phyloP scores from a whole-genome alignment of 1,139 yeast species.

The Blastobotrys serpentis region DNA sequence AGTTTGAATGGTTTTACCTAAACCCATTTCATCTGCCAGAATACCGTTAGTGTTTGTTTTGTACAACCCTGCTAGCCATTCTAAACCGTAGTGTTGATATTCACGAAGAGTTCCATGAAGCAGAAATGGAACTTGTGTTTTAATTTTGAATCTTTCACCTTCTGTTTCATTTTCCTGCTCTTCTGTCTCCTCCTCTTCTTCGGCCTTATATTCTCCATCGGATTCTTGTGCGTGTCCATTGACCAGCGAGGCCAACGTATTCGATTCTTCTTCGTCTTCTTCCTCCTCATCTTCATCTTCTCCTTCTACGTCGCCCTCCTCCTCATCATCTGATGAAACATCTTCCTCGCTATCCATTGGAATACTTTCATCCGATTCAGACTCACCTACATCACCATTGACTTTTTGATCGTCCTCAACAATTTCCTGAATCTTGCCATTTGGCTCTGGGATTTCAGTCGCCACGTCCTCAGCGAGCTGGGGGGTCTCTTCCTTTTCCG shows the following conservation, averaged over 20 bases:
- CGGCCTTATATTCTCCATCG: constrained; percentile 10
- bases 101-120: constrained; percentile 81
- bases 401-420: constrained; percentile 25
- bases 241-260: constrained; percentile 5
- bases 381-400: constrained; percentile 30
- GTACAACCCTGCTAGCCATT: constrained; percentile 94
- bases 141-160: constrained; percentile 20
- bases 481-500: constrained; percentile 26
- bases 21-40: constrained; percentile 98
- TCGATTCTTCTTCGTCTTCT: constrained; percentile 16
- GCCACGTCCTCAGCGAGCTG: constrained; percentile 29
- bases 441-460: constrained; percentile 22
- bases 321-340: constrained; percentile 21
- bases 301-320: constrained; percentile 25
- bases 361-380: constrained; percentile 27
- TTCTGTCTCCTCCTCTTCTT: constrained; percentile 28
- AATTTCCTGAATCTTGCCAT: constrained; percentile 30
- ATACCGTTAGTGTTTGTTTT: constrained; percentile 94
- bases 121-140: constrained; percentile 43
- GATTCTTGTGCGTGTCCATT: constrained; percentile 14
- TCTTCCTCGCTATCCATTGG: constrained; percentile 33
- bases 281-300: constrained; percentile 22
- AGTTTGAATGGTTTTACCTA: constrained; percentile 96
- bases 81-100: constrained; percentile 93
- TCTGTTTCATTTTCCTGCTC: constrained; percentile 29